Base-by-base conservation (phyloP, 192 early-diverging fungal genomes). In the Coemansia sp. region DNA sequence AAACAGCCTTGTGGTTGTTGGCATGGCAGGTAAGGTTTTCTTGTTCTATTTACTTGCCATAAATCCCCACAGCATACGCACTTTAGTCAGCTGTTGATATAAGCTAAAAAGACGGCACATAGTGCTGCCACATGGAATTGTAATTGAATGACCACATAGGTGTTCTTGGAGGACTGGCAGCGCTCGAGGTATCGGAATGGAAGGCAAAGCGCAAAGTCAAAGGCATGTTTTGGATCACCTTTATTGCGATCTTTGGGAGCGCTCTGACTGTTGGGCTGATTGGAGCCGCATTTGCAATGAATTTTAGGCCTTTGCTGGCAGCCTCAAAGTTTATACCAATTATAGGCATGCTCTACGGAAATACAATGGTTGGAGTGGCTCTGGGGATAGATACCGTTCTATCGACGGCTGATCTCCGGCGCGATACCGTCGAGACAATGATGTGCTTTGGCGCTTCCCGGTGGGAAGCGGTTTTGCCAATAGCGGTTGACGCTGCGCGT, bases 321-420 rank as follows among this genome's bases (percentile, higher is more conserved):
- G 90, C 94, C 1, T 85, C 82, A 40, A 86, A 89, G 68, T 96
- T 93, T 60, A 91, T 96, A 62, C 92, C 94, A 14, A 88, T 88
- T 1, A 74, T 96, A 46, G 94, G 91, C 38, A 96, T 96, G 93
- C 68, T 94, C 32, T 85, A 92, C 11, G 92, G 91, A 39, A 96
- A 94, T 69, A 82, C 85, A 32, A 92, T 93, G 87, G 85, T 87
- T 7, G 89, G 87, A 38, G 86, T 87, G 20, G 84, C 90, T 16
- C 73, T 93, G 61, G 90, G 86, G 0, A 84, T 87, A 44, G 86
- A 89, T 9, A 48, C 76, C 0, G 89, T 88, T 40, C 76, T 93
- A 32, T 70, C 75, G 44, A 78, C 87, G 38, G 72, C 87, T 9
- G 87, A 86, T 81, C 83, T 70, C 17, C 72, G 72, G 2, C 69